Percentiles rank a stretch among this genome's conserved stretches.
phyloP scores from a whole-genome alignment of 2,329 filamentous ascomycete genomes.

The Nemania bipapillata region DNA sequence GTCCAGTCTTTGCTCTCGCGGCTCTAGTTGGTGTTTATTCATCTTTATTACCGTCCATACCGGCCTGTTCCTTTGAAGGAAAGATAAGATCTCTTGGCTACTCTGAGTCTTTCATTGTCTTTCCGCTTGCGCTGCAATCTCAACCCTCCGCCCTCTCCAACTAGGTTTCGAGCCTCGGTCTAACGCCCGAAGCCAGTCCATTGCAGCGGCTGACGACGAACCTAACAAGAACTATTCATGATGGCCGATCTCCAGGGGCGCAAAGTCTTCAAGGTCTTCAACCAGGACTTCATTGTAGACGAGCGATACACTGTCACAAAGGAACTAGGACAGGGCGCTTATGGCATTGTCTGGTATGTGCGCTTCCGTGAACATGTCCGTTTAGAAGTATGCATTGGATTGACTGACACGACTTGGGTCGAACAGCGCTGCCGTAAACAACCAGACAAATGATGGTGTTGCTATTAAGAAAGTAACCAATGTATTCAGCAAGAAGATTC shows the following conservation, averaged over 20 bases:
- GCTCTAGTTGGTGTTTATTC: constrained; percentile 17
- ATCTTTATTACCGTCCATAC: constrained; percentile 14
- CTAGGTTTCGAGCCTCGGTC: constrained; percentile 1
- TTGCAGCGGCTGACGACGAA: not conserved
- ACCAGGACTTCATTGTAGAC: constrained; percentile 98
- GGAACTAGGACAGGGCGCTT: constrained; percentile 96
- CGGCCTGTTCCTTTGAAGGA: constrained; percentile 10
- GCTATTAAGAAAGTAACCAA: constrained; percentile 99
- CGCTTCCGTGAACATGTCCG: not conserved
- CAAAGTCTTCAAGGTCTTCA: constrained; percentile 99
- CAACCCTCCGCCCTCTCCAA: not conserved
- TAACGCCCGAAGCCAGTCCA: not conserved
- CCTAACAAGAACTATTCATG: constrained; percentile 10
- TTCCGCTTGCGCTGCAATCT: constrained; percentile 4
- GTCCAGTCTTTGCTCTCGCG: constrained; percentile 26
- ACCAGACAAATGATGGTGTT: constrained; percentile 88
- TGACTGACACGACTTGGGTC: constrained; percentile 21
- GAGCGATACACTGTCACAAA: constrained; percentile 98
- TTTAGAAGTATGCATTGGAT: not conserved
- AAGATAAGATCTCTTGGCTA: constrained; percentile 12
- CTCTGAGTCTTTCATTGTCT: constrained; percentile 25
- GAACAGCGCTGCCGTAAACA: constrained; percentile 87
- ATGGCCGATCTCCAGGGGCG: constrained; percentile 53
- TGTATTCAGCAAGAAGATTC: constrained; percentile 99
- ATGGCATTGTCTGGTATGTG: constrained; percentile 95